A percentile compares a stretch with the other conserved stretches of the same genome.
Conservation (phyloP, 2,329 filamentous ascomycete species). For the Ophiocordyceps camponoti-leonardi region DNA sequence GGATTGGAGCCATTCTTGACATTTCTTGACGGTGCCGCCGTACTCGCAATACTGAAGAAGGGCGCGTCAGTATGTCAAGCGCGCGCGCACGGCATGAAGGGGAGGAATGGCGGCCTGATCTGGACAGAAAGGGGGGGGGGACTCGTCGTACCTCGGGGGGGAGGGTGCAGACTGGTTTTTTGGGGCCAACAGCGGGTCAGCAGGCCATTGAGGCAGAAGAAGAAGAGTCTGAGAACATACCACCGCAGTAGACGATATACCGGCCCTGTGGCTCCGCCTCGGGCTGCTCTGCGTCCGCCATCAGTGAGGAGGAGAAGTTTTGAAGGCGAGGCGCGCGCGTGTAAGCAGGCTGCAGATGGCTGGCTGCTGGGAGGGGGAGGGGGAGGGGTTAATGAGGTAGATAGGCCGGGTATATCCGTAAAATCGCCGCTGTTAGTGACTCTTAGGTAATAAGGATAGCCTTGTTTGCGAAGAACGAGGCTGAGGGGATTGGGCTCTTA, state of each 20-base stretch:
- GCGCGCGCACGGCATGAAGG: neutral
- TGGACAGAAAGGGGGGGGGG: neutral
- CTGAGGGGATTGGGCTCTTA: no score
- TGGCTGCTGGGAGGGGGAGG: no score
- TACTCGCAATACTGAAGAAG: constrained; percentile 85
- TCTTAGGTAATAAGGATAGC: no score
- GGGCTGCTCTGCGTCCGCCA: constrained; percentile 36
- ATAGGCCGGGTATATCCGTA: neutral
- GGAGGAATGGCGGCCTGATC: no score
- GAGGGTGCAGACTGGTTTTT: constrained; percentile 39
- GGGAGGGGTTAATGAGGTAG: neutral
- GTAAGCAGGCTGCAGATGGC: neutral
- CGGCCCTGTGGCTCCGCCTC: constrained; percentile 33
- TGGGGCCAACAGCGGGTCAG: constrained; percentile 2
- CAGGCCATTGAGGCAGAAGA: constrained; percentile 2
- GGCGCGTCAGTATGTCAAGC: constrained; percentile 2
- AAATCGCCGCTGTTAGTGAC: neutral
- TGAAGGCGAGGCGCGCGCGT: constrained; percentile 1
- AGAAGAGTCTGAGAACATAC: constrained; percentile 21
- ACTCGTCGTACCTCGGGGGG: constrained; percentile 39
- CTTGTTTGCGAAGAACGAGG: no score
- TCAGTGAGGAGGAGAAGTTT: constrained; percentile 13
- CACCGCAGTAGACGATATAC: constrained; percentile 38
- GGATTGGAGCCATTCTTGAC: constrained; percentile 83
- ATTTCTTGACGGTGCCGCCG: constrained; percentile 90